Evolutionary conservation across 73 alveolate species (phyloP), one percentile per base, ranked within the genome.

Genomic region (Paramecium biaurelia): DNA sequence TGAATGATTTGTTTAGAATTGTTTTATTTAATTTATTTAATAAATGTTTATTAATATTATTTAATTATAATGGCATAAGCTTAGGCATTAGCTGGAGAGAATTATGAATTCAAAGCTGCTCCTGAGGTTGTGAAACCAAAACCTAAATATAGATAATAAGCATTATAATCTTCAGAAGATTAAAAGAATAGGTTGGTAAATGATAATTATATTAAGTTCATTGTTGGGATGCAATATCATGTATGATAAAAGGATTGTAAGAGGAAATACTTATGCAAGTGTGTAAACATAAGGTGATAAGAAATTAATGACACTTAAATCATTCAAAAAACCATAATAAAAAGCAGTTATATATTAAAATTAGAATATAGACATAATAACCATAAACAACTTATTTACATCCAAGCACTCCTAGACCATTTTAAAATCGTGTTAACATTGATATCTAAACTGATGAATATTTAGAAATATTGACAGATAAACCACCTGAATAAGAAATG

Each of bases 231-330:
- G 85, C 87, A 97, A 96, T 93, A 97, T 97, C 14, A 94, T 97
- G 95, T 95, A 93, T 86, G 99, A 97, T 59, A 95, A 96, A 72
- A 96, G 99, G 79, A 97, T 97, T 20, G 98, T 97, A 53, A 93
- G 99, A 67, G 99, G 99, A 23, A 96, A 96, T 70, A 97, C 99
- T 7, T 97, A 97, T 93, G 99, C 99, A 5, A 98, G 97, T 23
- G 93, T 95, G 93, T 96, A 95, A 70, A 96, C 92, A 68, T 23
- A 97, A 93, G 93, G 94, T 85, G 97, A 97, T 86, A 95, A 88
- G 38, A 70, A 93, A 92, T 56, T 86, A 79, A 70, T 72, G 63
- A 84, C 92, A 34, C 42, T 92, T 12, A 85, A 76, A 23, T 42
- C 53, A 89, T 67, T 89, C 63, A 68, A 72, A 92, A 90, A 92